Evolutionary conservation across 1,284 basidiomycete genomes (phyloP).

Genomic region (Trametes versicolor): DNA sequence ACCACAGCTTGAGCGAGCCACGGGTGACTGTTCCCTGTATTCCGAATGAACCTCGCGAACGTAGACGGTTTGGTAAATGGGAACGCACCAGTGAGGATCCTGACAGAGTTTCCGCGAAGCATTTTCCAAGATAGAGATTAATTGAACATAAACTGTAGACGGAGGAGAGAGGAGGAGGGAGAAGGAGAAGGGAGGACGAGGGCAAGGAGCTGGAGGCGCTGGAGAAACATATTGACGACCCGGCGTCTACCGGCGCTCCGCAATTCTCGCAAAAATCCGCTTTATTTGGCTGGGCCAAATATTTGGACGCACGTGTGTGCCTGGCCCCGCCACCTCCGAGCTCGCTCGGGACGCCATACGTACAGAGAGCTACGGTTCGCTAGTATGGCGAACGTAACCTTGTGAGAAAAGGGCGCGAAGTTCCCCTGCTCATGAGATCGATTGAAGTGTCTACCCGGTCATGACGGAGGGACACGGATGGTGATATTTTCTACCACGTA

Average conservation of each 20-base stretch:
- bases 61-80: neutral
- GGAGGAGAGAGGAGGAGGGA: conserved; percentile 17
- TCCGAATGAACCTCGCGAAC: conserved; percentile 26
- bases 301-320: conserved; percentile 35
- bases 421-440: neutral
- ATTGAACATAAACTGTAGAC: conserved; percentile 41
- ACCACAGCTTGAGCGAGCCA: conserved; percentile 95
- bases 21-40: conserved; percentile 95
- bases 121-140: conserved; percentile 55
- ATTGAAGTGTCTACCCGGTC: conserved; percentile 27
- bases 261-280: conserved; percentile 34
- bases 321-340: neutral
- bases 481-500: conserved; percentile 96
- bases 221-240: conserved; percentile 26
- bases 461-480: conserved; percentile 57
- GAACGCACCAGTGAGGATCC: conserved; percentile 90
- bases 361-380: neutral
- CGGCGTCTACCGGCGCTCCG: conserved; percentile 29
- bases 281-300: conserved; percentile 43
- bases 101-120: conserved; percentile 94
- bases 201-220: conserved; percentile 11
- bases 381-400: neutral
- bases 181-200: conserved; percentile 13
- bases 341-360: neutral
- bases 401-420: too few relatives aligned